phyloP scores from a whole-genome alignment of 371 early-diverging fungal genomes.

The Haplosporangium sp. region DNA sequence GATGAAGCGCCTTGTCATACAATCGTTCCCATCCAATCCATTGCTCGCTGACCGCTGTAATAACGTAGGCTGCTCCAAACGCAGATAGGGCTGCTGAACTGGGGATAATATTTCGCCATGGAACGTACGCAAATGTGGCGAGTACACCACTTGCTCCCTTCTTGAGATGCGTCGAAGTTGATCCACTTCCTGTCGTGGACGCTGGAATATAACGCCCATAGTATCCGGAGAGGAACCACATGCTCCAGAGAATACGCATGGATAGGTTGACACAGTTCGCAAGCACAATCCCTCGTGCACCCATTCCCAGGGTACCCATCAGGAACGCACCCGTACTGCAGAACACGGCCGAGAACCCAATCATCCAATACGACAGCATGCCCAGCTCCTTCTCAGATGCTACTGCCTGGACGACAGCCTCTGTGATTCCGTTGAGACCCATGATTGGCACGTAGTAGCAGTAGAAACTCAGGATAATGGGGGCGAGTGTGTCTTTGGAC shows the following conservation, averaged over 20 bases:
- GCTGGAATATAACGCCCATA: conserved; percentile 56
- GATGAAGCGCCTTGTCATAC: conserved; percentile 64
- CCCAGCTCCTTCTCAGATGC: conserved; percentile 72
- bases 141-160: not conserved
- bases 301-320: conserved; percentile 67
- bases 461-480: conserved; percentile 75
- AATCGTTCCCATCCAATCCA: conserved; percentile 70
- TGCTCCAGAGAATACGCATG: conserved; percentile 82
- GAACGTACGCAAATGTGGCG: conserved; percentile 45
- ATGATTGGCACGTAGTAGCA: conserved; percentile 92
- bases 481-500: conserved; percentile 65
- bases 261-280: conserved; percentile 89
- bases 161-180: not conserved
- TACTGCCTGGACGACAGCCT: conserved; percentile 92
- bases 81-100: conserved; percentile 46
- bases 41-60: conserved; percentile 67
- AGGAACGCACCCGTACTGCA: conserved; percentile 67
- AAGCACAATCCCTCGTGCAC: conserved; percentile 83
- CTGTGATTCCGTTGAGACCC: conserved; percentile 95
- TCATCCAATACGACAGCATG: conserved; percentile 78
- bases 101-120: conserved; percentile 55
- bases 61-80: conserved; percentile 65
- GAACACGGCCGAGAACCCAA: conserved; percentile 80
- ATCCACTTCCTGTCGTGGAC: not conserved
- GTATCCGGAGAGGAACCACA: conserved; percentile 69